phyloP scores from a whole-genome alignment of 345 rosid species.

The Ceriops zippeliana region DNA sequence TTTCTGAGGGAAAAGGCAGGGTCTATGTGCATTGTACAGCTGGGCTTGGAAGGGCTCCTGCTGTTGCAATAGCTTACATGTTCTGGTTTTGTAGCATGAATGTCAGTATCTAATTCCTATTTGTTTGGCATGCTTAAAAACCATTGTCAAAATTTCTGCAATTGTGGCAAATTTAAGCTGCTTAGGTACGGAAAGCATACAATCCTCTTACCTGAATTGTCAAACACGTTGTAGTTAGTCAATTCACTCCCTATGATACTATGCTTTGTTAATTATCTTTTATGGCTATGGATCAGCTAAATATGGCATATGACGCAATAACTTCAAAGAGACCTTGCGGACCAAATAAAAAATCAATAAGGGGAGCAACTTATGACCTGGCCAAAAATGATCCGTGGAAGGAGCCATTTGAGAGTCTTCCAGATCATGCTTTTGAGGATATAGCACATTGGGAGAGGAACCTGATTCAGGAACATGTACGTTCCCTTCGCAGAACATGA shows the following conservation, averaged over 20 bases:
- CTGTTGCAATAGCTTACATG: conserved; percentile 79
- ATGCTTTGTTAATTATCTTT: not conserved
- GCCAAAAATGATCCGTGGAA: conserved; percentile 79
- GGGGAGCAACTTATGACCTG: conserved; percentile 80
- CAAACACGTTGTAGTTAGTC: no score
- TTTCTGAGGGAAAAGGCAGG: conserved; percentile 72
- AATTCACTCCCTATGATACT: not conserved
- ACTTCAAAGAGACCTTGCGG: conserved; percentile 80
- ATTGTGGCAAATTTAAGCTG: not conserved
- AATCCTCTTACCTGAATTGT: no score
- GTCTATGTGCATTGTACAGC: conserved; percentile 90
- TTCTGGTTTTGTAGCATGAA: conserved; percentile 77
- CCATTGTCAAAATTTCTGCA: not conserved
- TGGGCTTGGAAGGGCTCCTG: conserved; percentile 95
- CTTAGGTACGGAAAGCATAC: not conserved
- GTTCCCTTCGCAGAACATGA: conserved; percentile 59
- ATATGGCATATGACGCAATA: conserved; percentile 57
- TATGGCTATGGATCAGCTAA: conserved; percentile 42
- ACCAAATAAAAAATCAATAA: conserved; percentile 70
- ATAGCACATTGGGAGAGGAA: conserved; percentile 91
- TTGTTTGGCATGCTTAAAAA: not conserved
- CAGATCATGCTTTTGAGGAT: conserved; percentile 71
- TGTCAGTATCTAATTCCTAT: conserved; percentile 35
- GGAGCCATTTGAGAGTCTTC: conserved; percentile 73
- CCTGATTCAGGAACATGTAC: conserved; percentile 62